These are phyloP conservation scores for Sphenostylis stenocarpa DNA, from an alignment of 306 rosid genomes.

Conservation along the genomic window DNA sequence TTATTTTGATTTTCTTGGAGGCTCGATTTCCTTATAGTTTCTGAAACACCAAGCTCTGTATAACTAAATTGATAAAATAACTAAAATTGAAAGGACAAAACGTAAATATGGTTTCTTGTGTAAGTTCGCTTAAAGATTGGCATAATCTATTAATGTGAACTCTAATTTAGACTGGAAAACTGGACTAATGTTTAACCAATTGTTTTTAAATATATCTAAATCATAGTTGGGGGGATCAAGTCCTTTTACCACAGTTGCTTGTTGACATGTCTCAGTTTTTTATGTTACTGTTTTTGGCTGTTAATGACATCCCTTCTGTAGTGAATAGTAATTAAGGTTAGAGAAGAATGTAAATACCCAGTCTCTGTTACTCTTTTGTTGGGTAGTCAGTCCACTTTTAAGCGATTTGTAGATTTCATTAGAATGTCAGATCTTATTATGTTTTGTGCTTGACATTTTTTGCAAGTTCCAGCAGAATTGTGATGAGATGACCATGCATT, in stretches of 20 bases:
- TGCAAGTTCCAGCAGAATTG: not conserved
- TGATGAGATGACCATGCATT: not conserved
- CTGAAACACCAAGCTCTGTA: no score
- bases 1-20: no score
- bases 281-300: not conserved
- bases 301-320: not conserved
- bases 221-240: not conserved
- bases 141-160: no score
- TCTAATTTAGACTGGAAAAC: not conserved
- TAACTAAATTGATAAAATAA: no score
- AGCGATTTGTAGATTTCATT: not conserved
- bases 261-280: not conserved
- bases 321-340: not conserved
- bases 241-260: slow-evolving; percentile 1
- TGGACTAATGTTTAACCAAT: not conserved
- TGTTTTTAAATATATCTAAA: not conserved
- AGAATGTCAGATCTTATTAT: not conserved
- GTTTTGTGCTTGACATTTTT: not conserved
- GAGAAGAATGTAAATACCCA: no score
- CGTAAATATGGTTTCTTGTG: no score
- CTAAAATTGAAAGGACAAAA: no score
- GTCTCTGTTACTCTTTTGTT: not conserved
- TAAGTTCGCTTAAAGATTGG: no score
- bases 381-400: not conserved
- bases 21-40: no score